Conservation (phyloP, 2,329 filamentous ascomycete genomes). For the Ophiostoma angusticollis region DNA sequence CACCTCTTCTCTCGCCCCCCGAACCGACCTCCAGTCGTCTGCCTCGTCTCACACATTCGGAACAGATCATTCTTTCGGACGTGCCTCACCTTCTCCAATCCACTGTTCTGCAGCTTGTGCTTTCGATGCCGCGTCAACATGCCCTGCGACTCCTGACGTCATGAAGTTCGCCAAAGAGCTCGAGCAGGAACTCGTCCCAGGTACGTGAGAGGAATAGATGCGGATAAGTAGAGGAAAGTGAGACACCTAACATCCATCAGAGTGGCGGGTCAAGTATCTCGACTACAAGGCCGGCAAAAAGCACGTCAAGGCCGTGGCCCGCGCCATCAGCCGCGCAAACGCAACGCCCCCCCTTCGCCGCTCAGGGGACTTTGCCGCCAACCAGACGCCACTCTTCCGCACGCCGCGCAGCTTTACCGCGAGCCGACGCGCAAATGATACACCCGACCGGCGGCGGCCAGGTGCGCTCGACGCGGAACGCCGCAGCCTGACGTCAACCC, state of each 20-base stretch:
- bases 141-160: conserved; percentile 24
- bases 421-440: not conserved
- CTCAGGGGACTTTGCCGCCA: conserved; percentile 21
- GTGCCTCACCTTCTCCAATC: too few species aligned
- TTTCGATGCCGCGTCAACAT: too few species aligned
- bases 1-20: too few species aligned
- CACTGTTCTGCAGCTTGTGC: too few species aligned
- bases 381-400: conserved; percentile 18
- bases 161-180: conserved; percentile 68
- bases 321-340: conserved; percentile 54
- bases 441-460: conserved; percentile 5
- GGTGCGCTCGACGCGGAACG: conserved; percentile 23
- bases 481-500: conserved; percentile 26
- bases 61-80: too few species aligned
- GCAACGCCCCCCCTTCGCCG: conserved; percentile 32
- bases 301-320: conserved; percentile 69
- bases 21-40: too few species aligned
- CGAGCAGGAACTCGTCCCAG: conserved; percentile 77
- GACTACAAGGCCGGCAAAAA: conserved; percentile 96
- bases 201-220: conserved; percentile 24
- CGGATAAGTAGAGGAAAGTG: too few species aligned
- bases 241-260: conserved; percentile 23
- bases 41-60: too few species aligned
- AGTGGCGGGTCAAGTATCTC: conserved; percentile 91
- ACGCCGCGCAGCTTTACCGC: conserved; percentile 16